Conservation (phyloP, 768 basidiomycete genomes). For the Tricholoma flavovirens region DNA sequence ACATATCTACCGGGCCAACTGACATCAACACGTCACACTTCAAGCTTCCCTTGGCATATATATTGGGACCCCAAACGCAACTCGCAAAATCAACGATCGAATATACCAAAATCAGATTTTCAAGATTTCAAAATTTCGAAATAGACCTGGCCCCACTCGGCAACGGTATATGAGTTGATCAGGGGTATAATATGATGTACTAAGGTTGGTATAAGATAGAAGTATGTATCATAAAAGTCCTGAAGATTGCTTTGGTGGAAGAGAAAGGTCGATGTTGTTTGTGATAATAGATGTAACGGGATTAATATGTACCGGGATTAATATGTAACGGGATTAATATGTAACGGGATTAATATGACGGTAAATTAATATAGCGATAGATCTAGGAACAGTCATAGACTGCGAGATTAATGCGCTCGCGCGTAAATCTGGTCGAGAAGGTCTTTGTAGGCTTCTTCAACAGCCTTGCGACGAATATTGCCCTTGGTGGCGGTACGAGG, state of each 20-base stretch:
- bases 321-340: too few relatives aligned
- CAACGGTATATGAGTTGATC: background rate
- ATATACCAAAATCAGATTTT: too few relatives aligned
- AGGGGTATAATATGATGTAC: background rate
- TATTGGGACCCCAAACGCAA: too few relatives aligned
- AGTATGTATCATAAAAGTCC: background rate
- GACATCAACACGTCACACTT: too few relatives aligned
- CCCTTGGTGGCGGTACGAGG: constrained; percentile 80
- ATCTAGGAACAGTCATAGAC: background rate
- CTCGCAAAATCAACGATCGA: too few relatives aligned
- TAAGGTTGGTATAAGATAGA: background rate
- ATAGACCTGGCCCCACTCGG: too few relatives aligned
- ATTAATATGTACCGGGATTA: too few relatives aligned
- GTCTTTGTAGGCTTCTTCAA: constrained; percentile 57
- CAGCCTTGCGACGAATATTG: constrained; percentile 71
- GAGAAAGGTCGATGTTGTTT: background rate
- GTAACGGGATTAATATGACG: background rate
- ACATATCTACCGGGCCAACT: too few relatives aligned
- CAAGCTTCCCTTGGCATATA: too few relatives aligned
- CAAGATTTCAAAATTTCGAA: too few relatives aligned
- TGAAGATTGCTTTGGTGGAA: background rate
- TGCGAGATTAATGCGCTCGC: constrained; percentile 5
- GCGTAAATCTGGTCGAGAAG: constrained; percentile 56
- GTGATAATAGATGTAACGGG: background rate
- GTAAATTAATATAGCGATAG: background rate